Percentiles rank a stretch among this genome's conserved stretches.
phyloP scores from a whole-genome alignment of 2,329 filamentous ascomycete genomes.

The Pseudogymnoascus sp. region DNA sequence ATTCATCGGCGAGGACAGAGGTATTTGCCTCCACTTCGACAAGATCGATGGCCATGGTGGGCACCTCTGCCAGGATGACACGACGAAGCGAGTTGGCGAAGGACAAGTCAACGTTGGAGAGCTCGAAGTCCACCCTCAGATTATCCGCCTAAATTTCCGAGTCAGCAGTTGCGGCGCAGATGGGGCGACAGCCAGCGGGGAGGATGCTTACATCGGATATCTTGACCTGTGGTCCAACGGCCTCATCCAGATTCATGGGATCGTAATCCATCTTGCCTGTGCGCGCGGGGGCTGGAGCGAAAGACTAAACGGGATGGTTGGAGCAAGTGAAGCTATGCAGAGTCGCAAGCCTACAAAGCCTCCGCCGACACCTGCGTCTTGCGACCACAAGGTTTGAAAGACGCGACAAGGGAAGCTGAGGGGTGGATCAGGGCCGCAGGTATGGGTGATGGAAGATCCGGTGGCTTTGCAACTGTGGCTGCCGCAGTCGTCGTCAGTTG shows the following conservation, averaged over 20 bases:
- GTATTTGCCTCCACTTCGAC: conserved; percentile 91
- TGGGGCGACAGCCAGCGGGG: not conserved
- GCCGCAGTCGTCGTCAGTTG: conserved; percentile 7
- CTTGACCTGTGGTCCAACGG: conserved; percentile 39
- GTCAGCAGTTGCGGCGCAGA: not conserved
- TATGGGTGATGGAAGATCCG: not conserved
- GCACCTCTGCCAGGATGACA: conserved; percentile 87
- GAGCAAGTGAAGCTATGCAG: not conserved
- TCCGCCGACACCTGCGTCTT: not conserved
- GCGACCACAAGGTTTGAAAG: not conserved
- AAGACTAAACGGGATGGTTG: not conserved
- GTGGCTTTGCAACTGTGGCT: conserved; percentile 5
- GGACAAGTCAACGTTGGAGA: conserved; percentile 80
- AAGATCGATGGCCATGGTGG: conserved; percentile 88
- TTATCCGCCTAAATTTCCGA: conserved; percentile 57
- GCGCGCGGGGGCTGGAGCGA: not conserved
- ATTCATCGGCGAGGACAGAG: conserved; percentile 93
- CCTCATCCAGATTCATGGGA: conserved; percentile 36
- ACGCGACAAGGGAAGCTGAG: not conserved
- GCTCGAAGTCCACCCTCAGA: conserved; percentile 82
- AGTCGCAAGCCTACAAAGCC: conserved; percentile 3
- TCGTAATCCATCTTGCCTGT: conserved; percentile 42
- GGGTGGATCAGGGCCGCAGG: not conserved
- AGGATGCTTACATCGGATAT: conserved; percentile 36
- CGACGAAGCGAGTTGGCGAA: conserved; percentile 91